Base-by-base conservation (phyloP, 1,284 basidiomycete genomes). In the Hypsizygus ulmarius region DNA sequence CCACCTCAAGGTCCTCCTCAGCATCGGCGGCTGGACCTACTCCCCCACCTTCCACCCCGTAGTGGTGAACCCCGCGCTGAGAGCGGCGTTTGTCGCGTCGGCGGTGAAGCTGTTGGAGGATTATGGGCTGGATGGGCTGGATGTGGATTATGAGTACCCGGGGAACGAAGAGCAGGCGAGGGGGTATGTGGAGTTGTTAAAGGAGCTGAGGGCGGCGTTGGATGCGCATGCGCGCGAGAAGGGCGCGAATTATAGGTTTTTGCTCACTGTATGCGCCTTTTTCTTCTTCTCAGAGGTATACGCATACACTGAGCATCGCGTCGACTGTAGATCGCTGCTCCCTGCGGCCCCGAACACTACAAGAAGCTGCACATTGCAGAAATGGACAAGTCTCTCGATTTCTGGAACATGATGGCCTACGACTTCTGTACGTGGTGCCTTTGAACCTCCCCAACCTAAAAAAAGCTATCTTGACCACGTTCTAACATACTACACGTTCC, bases 371-470 rank as follows among this genome's bases (percentile, higher is more conserved):
- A 84, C 48, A 75, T 93, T 32, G 69, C 65, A 16, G 90, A 90
- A 52, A 98, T 99, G 95, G 89, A 96, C 64, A 75, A 75, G 51
- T 81, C 74, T 51, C 82, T 99, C 19, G 90, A 94, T 59, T 94
- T 97, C 64, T 98, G 94, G 95, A 98, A 98, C 65, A 71, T 99
- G 65, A 99, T 99, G 97, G 84, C 91, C 1, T 90, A 90, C 54
- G 87, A 90, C 61, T 90, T 86, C 59, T 78, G 87, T 87, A 52
- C 54, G 82, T 67, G 29, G 39, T 19, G 15, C 45, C 34, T 10
- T 36, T 15, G n/a, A n/a, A n/a, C n/a, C n/a, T n/a, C n/a, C n/a
- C n/a, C n/a, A n/a, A n/a, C n/a, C n/a, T n/a, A n/a, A n/a, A n/a
- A n/a, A n/a, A n/a, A n/a, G n/a, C n/a, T n/a, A n/a, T n/a, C n/a